Evolutionary conservation across 2,329 filamentous ascomycete genomes (phyloP).

Genomic region (Magnaporthiopsis poae): DNA sequence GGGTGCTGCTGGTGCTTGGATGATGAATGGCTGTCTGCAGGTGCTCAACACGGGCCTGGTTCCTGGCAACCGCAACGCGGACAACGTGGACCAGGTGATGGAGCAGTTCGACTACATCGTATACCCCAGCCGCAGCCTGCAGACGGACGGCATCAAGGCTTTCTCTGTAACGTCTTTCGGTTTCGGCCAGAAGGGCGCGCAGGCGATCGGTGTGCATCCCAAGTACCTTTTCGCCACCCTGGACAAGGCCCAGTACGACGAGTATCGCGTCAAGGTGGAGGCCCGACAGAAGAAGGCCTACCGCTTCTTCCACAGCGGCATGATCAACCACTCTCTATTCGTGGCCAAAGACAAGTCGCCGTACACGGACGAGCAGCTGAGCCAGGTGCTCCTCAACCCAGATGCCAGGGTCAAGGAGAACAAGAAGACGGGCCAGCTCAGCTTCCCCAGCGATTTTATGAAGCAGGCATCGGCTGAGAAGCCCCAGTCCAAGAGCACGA

Average conservation of each 20-base stretch:
- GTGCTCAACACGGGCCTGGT: slow-evolving; percentile 89
- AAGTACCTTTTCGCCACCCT: slow-evolving; percentile 93
- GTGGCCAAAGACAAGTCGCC: slow-evolving; percentile 87
- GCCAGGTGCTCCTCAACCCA: slow-evolving; percentile 85
- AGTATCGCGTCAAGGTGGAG: slow-evolving; percentile 81
- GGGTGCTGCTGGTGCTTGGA: slow-evolving; percentile 98
- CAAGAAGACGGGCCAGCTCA: slow-evolving; percentile 75
- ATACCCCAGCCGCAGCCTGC: slow-evolving; percentile 87
- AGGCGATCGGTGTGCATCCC: slow-evolving; percentile 92
- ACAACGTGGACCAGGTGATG: slow-evolving; percentile 93
- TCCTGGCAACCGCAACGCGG: slow-evolving; percentile 92
- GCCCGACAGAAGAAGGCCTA: slow-evolving; percentile 97
- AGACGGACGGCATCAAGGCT: slow-evolving; percentile 96
- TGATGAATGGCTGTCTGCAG: slow-evolving; percentile 97
- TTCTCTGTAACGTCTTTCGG: slow-evolving; percentile 98
- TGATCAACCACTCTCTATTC: slow-evolving; percentile 97
- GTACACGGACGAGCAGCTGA: slow-evolving; percentile 79
- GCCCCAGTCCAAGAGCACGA: slow-evolving; percentile 50
- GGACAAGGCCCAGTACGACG: slow-evolving; percentile 69
- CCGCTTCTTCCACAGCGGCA: slow-evolving; percentile 93
- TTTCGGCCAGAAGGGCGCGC: slow-evolving; percentile 97
- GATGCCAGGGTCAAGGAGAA: slow-evolving; percentile 74
- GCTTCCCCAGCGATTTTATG: slow-evolving; percentile 60
- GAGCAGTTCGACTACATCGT: slow-evolving; percentile 97
- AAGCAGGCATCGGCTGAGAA: slow-evolving; percentile 51